These are phyloP conservation scores for Staphylotrichum tortipilum DNA, from an alignment of 495 filamentous ascomycete genomes.

Conservation along the genomic window DNA sequence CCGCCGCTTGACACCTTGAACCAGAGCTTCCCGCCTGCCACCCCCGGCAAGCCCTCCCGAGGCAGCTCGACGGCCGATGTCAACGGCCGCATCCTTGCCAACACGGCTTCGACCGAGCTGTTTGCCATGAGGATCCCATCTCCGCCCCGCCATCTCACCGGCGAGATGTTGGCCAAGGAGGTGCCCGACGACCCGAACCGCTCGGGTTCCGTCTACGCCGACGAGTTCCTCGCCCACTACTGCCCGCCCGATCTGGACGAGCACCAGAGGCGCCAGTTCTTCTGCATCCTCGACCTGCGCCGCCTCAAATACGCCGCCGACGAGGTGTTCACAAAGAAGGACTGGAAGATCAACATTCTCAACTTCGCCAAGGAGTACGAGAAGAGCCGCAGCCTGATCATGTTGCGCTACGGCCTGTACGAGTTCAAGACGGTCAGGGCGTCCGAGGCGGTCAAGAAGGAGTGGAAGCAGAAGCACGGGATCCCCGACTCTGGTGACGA, in stretches of 20 bases:
- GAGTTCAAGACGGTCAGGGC: constrained; percentile 46
- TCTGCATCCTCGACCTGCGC: constrained; percentile 44
- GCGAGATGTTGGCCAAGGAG: constrained; percentile 37
- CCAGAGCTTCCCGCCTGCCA: constrained; percentile 29
- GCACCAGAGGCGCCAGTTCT: constrained; percentile 42
- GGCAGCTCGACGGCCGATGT: constrained; percentile 21
- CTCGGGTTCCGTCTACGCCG: constrained; percentile 39
- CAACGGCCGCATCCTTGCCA: constrained; percentile 27
- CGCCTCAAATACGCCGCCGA: constrained; percentile 45
- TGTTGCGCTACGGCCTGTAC: constrained; percentile 45
- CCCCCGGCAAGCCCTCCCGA: constrained; percentile 22
- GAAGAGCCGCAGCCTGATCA: constrained; percentile 44
- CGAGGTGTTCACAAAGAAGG: constrained; percentile 43
- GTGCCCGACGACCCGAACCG: constrained; percentile 35
- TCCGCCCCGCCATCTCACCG: constrained; percentile 37
- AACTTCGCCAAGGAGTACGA: constrained; percentile 48
- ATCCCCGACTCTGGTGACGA: constrained; percentile 33
- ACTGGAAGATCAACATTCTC: constrained; percentile 44
- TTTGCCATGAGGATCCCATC: constrained; percentile 42
- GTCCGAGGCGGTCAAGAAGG: constrained; percentile 38
- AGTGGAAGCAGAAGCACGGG: constrained; percentile 40
- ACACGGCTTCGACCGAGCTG: constrained; percentile 30
- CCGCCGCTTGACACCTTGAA: constrained; percentile 22
- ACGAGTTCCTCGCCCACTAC: constrained; percentile 40
- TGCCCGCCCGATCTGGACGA: constrained; percentile 42